Conservation (phyloP, 352 stramenopile species). For the Elongisporangium anandrum region DNA sequence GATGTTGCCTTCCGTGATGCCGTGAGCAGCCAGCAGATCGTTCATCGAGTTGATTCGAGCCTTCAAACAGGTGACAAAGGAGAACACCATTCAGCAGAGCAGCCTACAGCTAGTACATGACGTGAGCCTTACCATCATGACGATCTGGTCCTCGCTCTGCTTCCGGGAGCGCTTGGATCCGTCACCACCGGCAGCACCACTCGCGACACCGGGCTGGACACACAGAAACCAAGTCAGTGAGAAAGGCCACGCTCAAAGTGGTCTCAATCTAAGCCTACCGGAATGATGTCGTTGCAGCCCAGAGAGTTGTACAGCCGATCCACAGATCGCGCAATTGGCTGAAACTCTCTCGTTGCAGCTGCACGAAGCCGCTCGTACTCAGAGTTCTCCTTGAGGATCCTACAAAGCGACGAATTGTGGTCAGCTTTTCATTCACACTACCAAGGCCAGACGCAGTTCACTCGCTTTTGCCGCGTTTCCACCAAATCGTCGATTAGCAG, state of each 20-base stretch:
- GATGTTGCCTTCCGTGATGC: constrained; percentile 79
- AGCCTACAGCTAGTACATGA: no score
- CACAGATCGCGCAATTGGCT: constrained; percentile 62
- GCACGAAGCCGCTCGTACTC: constrained; percentile 66
- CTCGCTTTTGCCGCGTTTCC: constrained; percentile 63
- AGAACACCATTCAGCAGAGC: no score
- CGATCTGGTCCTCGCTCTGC: constrained; percentile 71
- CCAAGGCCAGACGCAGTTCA: neutral
- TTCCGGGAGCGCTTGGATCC: constrained; percentile 45
- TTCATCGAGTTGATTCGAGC: constrained; percentile 86
- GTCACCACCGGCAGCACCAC: neutral
- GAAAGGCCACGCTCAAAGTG: no score
- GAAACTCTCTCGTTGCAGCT: constrained; percentile 58
- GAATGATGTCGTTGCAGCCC: constrained; percentile 78
- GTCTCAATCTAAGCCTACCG: constrained; percentile 18
- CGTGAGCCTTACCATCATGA: constrained; percentile 44
- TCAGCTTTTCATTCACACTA: no score
- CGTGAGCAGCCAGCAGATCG: constrained; percentile 68
- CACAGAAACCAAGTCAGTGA: neutral
- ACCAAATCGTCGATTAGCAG: constrained; percentile 71
- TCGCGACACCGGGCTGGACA: constrained; percentile 2
- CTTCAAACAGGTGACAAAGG: constrained; percentile 12
- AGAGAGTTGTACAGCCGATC: constrained; percentile 76
- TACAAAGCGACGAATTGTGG: constrained; percentile 8
- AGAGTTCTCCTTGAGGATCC: constrained; percentile 73